phyloP scores from a whole-genome alignment of 495 filamentous ascomycete genomes.

The Penicillium nucicola region DNA sequence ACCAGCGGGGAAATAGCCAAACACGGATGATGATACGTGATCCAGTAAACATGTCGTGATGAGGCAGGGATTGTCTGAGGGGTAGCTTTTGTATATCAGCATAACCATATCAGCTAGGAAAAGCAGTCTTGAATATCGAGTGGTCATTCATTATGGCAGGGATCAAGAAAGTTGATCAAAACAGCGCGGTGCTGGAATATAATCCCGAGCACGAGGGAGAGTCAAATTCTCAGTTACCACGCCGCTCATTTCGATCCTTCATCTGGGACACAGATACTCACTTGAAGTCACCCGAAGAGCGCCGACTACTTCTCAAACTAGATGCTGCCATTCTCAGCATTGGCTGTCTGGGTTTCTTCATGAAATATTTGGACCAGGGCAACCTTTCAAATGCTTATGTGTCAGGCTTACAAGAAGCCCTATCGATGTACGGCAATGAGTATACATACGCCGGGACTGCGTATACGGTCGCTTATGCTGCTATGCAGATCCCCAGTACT shows the following conservation, averaged over 20 bases:
- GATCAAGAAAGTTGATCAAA: not conserved
- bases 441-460: conserved; percentile 20
- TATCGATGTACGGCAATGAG: conserved; percentile 27
- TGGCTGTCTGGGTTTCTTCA: conserved; percentile 36
- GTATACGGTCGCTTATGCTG: conserved; percentile 16
- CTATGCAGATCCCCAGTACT: conserved; percentile 18
- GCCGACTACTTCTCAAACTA: conserved; percentile 30
- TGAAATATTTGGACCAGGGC: conserved; percentile 29
- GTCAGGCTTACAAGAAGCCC: conserved; percentile 16
- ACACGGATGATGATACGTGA: not conserved
- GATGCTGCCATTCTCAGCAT: conserved; percentile 34
- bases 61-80: not conserved
- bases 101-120: not conserved
- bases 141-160: not conserved
- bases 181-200: not conserved
- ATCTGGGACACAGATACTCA: conserved; percentile 23
- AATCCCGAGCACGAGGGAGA: not conserved
- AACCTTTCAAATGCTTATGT: conserved; percentile 32
- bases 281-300: conserved; percentile 27
- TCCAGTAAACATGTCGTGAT: not conserved
- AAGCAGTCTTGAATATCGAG: not conserved
- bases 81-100: not conserved
- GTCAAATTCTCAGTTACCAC: not conserved
- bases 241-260: conserved; percentile 8
- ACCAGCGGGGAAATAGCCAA: not conserved